Conservation (phyloP, 768 basidiomycete species). For the Hemileccinum rubropunctum region DNA sequence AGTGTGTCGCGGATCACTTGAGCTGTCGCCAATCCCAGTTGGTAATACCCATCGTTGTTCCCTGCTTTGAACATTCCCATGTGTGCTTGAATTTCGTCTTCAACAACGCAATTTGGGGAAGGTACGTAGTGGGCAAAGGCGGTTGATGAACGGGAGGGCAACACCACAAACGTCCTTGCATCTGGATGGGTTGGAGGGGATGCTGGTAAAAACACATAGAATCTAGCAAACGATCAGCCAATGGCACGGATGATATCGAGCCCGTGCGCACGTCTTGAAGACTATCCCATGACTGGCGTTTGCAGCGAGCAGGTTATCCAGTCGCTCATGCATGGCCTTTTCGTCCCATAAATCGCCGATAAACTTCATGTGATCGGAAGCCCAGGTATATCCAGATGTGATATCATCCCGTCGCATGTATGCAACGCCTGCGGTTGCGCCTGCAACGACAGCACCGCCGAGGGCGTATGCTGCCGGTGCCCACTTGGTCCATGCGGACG, state of each 20-base stretch:
- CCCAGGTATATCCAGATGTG: conserved; percentile 66
- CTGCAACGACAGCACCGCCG: conserved; percentile 74
- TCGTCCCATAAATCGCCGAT: conserved; percentile 86
- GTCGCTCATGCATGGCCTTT: conserved; percentile 52
- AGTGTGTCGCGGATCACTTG: conserved; percentile 61
- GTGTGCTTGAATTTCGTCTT: conserved; percentile 83
- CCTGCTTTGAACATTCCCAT: conserved; percentile 81
- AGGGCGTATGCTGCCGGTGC: conserved; percentile 67
- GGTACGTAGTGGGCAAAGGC: conserved; percentile 56
- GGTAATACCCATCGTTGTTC: conserved; percentile 89
- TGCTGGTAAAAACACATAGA: conserved; percentile 77
- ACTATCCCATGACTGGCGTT: conserved; percentile 61
- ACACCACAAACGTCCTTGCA: conserved; percentile 73
- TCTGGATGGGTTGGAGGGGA: conserved; percentile 52
- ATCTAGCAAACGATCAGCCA: conserved; percentile 42
- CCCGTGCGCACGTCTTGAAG: conserved; percentile 64
- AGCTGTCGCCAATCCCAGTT: conserved; percentile 69
- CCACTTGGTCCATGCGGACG: conserved; percentile 58
- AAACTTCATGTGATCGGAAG: conserved; percentile 87
- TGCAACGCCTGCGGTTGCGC: conserved; percentile 81
- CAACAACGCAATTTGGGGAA: conserved; percentile 61
- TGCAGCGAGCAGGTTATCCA: conserved; percentile 60
- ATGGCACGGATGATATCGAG: background rate
- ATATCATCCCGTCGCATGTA: conserved; percentile 82
- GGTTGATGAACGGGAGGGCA: conserved; percentile 54